Conservation (phyloP, 225 moss, liverwort and hornwort species). For the Sphagnum tenellum region DNA sequence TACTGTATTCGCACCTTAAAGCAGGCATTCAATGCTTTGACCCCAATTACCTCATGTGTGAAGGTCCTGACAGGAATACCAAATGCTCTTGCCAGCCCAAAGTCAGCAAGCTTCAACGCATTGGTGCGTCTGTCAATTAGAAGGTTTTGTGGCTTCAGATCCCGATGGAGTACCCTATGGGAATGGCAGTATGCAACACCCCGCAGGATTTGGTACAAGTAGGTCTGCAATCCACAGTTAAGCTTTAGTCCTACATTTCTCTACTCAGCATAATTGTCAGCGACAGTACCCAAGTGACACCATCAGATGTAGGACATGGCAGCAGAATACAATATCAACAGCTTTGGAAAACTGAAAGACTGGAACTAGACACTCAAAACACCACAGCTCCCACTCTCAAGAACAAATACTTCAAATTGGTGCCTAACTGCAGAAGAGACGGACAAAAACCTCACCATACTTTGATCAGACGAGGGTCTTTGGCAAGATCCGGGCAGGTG, state of each 20-base stretch:
- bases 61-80: slow-evolving; percentile 97
- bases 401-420: neutral
- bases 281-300: too few species aligned
- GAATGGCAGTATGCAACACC: slow-evolving; percentile 96
- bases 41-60: slow-evolving; percentile 74
- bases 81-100: slow-evolving; percentile 92
- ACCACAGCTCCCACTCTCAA: too few species aligned
- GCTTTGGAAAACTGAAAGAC: too few species aligned
- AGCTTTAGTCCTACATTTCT: neutral
- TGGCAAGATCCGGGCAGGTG: slow-evolving; percentile 80
- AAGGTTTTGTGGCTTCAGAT: slow-evolving; percentile 89
- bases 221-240: slow-evolving; percentile 46
- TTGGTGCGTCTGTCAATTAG: slow-evolving; percentile 93
- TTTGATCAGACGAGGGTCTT: slow-evolving; percentile 96
- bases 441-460: slow-evolving; percentile 67
- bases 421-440: neutral
- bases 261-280: too few species aligned
- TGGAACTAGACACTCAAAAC: too few species aligned
- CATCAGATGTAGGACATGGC: too few species aligned
- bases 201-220: slow-evolving; percentile 86
- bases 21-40: too few species aligned
- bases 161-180: slow-evolving; percentile 92
- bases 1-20: too few species aligned
- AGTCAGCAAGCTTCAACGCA: slow-evolving; percentile 94
- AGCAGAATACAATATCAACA: too few species aligned